phyloP scores from a whole-genome alignment of 257 asterid species.

The Solanum tacnaense region DNA sequence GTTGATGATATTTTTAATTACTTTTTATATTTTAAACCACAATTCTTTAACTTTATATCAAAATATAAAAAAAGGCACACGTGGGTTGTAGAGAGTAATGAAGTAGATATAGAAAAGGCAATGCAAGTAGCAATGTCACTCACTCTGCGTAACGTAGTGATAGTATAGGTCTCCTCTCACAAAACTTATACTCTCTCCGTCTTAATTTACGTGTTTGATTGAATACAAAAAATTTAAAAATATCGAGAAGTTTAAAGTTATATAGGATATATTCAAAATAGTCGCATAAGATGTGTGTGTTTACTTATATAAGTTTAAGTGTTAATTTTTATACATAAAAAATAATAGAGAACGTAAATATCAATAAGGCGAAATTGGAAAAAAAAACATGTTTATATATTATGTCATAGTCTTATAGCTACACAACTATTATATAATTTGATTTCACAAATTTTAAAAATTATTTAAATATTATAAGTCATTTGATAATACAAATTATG shows the following conservation, averaged over 20 bases:
- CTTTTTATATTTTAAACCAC: background rate
- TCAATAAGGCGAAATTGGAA: no score
- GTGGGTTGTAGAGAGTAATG: background rate
- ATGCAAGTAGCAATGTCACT: background rate
- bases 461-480: background rate
- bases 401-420: background rate
- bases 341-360: no score
- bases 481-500: background rate
- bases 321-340: no score
- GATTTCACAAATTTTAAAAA: background rate
- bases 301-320: no score
- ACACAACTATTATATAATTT: background rate
- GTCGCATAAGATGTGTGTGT: rapidly evolving
- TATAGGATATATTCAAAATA: background rate
- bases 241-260: no score
- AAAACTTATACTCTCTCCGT: background rate
- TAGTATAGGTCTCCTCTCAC: background rate
- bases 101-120: background rate
- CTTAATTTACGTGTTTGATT: background rate
- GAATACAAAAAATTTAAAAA: background rate
- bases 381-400: no score
- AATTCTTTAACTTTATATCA: background rate
- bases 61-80: background rate
- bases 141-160: background rate
- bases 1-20: background rate